Conservation (phyloP, 2,329 filamentous ascomycete species). For the Macrophomina pseudophaseolina region DNA sequence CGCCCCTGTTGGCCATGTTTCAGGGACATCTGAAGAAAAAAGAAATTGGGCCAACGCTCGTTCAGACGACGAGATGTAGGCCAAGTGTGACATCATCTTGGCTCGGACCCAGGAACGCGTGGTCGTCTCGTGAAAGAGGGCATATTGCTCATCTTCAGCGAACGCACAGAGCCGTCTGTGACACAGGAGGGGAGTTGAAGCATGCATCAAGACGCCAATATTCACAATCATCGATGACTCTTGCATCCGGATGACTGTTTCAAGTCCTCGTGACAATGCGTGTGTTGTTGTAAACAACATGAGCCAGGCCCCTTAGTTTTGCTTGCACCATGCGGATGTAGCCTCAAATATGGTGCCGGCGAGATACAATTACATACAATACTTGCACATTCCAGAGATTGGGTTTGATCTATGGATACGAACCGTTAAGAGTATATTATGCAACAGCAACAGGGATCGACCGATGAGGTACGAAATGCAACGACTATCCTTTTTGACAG, state of each 20-base stretch:
- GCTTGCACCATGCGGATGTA: no score
- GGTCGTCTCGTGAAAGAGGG: no score
- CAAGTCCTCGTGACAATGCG: background rate
- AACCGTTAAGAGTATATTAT: background rate
- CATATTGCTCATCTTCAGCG: background rate
- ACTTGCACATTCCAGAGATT: background rate
- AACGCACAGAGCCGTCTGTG: background rate
- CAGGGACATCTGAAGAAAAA: background rate
- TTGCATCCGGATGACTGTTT: background rate
- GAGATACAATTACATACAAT: no score
- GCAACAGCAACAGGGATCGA: background rate
- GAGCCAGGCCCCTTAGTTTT: no score
- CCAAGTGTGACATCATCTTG: constrained; percentile 7
- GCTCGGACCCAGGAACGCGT: background rate
- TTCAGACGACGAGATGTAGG: background rate
- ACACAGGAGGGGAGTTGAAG: background rate
- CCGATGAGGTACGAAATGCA: background rate
- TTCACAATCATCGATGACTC: no score
- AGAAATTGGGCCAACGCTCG: background rate
- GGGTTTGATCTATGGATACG: background rate
- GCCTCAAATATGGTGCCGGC: no score
- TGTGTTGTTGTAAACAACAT: no score
- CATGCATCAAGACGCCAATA: background rate
- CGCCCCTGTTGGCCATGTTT: background rate
- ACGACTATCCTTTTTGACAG: background rate